These are phyloP conservation scores for Prunus armeniaca DNA, from an alignment of 306 rosid species.

Conservation along the genomic window DNA sequence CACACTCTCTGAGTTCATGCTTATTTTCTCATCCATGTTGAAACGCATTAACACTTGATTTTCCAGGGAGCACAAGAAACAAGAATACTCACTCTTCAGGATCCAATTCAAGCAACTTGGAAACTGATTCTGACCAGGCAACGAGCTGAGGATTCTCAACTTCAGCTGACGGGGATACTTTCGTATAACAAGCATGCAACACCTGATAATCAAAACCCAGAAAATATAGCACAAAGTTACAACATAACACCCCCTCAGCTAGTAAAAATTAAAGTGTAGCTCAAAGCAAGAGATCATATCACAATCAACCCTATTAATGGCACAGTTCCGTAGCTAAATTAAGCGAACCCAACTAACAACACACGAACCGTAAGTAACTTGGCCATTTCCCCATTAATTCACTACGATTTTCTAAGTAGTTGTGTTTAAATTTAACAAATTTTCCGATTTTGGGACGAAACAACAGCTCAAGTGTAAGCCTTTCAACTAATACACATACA, in stretches of 20 bases:
- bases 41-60: constrained; percentile 9
- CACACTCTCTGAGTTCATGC: background rate
- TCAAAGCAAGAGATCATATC: background rate
- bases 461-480: background rate
- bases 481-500: background rate
- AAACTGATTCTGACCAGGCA: constrained; percentile 71
- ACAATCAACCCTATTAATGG: background rate
- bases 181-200: constrained; percentile 81
- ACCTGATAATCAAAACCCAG: constrained; percentile 45
- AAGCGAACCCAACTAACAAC: background rate
- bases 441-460: background rate
- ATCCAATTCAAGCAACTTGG: constrained; percentile 80
- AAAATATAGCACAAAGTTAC: background rate
- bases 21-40: background rate
- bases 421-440: background rate
- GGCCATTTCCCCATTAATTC: background rate
- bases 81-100: constrained; percentile 59
- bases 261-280: background rate
- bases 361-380: background rate
- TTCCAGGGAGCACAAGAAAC: constrained; percentile 2
- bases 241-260: background rate
- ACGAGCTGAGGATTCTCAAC: constrained; percentile 91
- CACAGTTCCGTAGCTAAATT: background rate
- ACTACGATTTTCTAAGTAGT: background rate
- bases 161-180: constrained; percentile 64